Conservation (phyloP, 306 rosid species). For the Corylus avellana region DNA sequence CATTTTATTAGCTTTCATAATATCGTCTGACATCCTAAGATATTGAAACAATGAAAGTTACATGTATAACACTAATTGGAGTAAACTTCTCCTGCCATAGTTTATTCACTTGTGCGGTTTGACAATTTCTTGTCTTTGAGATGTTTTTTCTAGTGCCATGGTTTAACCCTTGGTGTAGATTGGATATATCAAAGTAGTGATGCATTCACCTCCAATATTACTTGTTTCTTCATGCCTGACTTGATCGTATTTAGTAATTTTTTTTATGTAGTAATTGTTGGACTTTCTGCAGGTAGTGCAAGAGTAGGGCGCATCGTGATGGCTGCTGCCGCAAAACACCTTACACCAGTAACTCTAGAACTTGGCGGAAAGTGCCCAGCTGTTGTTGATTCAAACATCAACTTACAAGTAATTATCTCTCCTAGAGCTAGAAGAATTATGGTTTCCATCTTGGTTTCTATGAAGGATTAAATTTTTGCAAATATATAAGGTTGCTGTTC, state of each 20-base stretch:
- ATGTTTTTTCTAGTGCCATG: background rate
- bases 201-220: background rate
- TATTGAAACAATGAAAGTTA: background rate
- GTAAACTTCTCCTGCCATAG: background rate
- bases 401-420: slow-evolving; percentile 56
- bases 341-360: slow-evolving; percentile 77
- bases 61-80: background rate
- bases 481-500: slow-evolving; percentile 55
- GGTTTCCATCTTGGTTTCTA: background rate
- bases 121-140: background rate
- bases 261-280: background rate
- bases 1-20: background rate
- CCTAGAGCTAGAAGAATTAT: slow-evolving; percentile 5
- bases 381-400: slow-evolving; percentile 68
- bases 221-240: background rate
- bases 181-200: background rate
- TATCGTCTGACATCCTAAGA: slow-evolving; percentile 5
- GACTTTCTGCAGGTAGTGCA: slow-evolving; percentile 65
- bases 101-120: background rate
- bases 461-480: slow-evolving; percentile 8
- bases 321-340: slow-evolving; percentile 96
- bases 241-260: background rate
- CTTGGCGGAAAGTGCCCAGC: slow-evolving; percentile 94
- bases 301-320: slow-evolving; percentile 81
- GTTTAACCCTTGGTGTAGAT: background rate